Percentiles rank a stretch among this genome's conserved stretches.
These are phyloP conservation scores for Biscogniauxia sp. DNA, from an alignment of 2,329 filamentous ascomycete species.

Conservation along the genomic window DNA sequence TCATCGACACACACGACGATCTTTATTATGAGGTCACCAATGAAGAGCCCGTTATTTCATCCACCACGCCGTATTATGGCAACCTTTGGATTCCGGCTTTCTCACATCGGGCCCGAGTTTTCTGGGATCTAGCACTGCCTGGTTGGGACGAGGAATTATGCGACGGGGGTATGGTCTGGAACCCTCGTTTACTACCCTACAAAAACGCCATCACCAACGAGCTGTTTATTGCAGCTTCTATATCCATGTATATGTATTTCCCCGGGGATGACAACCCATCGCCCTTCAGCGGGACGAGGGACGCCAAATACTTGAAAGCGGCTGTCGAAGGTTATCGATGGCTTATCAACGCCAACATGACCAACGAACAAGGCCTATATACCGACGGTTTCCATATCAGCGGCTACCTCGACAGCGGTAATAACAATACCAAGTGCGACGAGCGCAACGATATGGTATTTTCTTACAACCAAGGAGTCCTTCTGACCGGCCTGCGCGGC, in stretches of 20 bases:
- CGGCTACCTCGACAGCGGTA: slow-evolving; percentile 56
- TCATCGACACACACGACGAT: slow-evolving; percentile 67
- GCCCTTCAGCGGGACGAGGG: slow-evolving; percentile 52
- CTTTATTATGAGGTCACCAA: slow-evolving; percentile 51
- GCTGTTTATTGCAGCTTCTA: slow-evolving; percentile 79
- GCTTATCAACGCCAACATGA: slow-evolving; percentile 80
- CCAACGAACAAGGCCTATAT: slow-evolving; percentile 70
- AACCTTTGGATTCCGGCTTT: slow-evolving; percentile 72
- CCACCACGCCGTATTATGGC: slow-evolving; percentile 67
- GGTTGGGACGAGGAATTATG: slow-evolving; percentile 85
- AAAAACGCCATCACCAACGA: slow-evolving; percentile 98
- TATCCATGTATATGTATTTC: slow-evolving; percentile 87
- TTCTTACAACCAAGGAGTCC: slow-evolving; percentile 92
- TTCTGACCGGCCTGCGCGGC: slow-evolving; percentile 77
- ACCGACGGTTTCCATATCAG: slow-evolving; percentile 87
- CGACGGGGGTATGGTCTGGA: slow-evolving; percentile 89
- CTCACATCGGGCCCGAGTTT: slow-evolving; percentile 77
- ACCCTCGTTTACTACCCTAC: slow-evolving; percentile 74
- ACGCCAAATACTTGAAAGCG: slow-evolving; percentile 67
- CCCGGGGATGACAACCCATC: slow-evolving; percentile 74
- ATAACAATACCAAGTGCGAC: slow-evolving; percentile 73
- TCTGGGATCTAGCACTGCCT: slow-evolving; percentile 75
- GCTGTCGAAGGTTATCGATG: slow-evolving; percentile 78
- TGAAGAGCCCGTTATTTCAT: slow-evolving; percentile 19
- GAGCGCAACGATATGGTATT: slow-evolving; percentile 84